These are phyloP conservation scores for Brasilioporus rufonigricans DNA, from an alignment of 768 basidiomycete genomes.

Conservation along the genomic window DNA sequence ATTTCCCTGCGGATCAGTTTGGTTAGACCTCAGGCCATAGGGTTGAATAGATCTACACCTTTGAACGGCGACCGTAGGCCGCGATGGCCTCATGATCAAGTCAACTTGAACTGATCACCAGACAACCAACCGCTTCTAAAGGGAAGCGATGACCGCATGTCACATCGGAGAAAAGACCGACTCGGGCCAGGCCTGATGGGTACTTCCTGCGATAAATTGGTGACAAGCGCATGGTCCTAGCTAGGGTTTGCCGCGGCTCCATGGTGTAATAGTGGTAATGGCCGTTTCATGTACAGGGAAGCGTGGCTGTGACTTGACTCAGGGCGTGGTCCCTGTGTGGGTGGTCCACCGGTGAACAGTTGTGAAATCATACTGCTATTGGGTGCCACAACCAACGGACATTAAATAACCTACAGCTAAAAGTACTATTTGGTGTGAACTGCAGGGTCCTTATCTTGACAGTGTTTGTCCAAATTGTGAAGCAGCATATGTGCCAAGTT, in stretches of 20 bases:
- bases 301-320: background rate
- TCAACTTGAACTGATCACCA: background rate
- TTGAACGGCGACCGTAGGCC: background rate
- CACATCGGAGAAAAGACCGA: background rate
- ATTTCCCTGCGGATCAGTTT: slow-evolving; percentile 1
- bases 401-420: background rate
- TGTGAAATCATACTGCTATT: too few species aligned
- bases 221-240: background rate
- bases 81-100: background rate
- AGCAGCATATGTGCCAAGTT: too few species aligned
- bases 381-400: slow-evolving; percentile 10
- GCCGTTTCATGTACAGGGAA: background rate
- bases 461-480: too few species aligned
- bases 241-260: background rate
- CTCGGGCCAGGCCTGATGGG: background rate
- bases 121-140: background rate
- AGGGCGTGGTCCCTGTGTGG: too few species aligned
- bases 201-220: background rate
- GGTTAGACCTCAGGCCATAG: background rate
- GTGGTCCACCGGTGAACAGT: too few species aligned
- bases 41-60: background rate
- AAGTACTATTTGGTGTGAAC: background rate
- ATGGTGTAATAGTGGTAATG: background rate
- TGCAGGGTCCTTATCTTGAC: background rate
- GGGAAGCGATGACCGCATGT: background rate